Conservation (phyloP, 768 basidiomycete genomes). For the Lepiota venenata region DNA sequence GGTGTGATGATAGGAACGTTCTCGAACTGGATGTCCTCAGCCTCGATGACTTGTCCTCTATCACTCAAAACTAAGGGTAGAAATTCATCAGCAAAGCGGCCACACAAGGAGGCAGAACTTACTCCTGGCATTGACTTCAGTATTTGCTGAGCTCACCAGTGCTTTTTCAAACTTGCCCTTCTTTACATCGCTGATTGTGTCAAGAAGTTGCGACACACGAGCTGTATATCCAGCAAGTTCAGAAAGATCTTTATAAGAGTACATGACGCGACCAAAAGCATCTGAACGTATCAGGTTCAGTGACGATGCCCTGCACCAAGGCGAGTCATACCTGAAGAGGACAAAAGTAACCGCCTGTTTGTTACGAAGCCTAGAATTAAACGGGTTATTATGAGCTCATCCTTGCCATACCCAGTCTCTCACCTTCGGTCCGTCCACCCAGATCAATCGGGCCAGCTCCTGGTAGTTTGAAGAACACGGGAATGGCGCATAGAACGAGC, state of each 20-base stretch:
- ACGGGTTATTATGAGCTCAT: neutral
- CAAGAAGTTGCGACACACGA: constrained; percentile 82
- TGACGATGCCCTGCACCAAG: neutral
- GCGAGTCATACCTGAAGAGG: constrained; percentile 62
- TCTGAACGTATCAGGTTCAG: constrained; percentile 39
- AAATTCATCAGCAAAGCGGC: neutral
- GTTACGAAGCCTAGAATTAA: constrained; percentile 80
- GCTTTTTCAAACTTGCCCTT: constrained; percentile 87
- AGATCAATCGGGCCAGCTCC: constrained; percentile 67
- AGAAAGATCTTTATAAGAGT: constrained; percentile 94
- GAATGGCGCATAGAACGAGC: constrained; percentile 89
- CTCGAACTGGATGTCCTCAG: constrained; percentile 90
- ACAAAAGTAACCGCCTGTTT: constrained; percentile 85
- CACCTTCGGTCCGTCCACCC: constrained; percentile 88
- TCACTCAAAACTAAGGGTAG: constrained; percentile 62
- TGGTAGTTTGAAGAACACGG: constrained; percentile 86
- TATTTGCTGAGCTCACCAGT: constrained; percentile 69
- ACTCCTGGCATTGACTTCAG: constrained; percentile 77
- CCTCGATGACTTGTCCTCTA: constrained; percentile 75
- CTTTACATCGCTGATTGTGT: constrained; percentile 86
- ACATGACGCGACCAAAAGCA: constrained; percentile 95
- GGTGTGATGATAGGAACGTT: constrained; percentile 95
- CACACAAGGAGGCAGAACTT: too few relatives aligned
- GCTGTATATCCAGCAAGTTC: constrained; percentile 96
- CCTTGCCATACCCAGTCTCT: constrained; percentile 3